A percentile compares a stretch with the other conserved stretches of the same genome.
These are phyloP conservation scores for Psilocybe mexicana DNA, from an alignment of 1,284 basidiomycete genomes.

Conservation along the genomic window DNA sequence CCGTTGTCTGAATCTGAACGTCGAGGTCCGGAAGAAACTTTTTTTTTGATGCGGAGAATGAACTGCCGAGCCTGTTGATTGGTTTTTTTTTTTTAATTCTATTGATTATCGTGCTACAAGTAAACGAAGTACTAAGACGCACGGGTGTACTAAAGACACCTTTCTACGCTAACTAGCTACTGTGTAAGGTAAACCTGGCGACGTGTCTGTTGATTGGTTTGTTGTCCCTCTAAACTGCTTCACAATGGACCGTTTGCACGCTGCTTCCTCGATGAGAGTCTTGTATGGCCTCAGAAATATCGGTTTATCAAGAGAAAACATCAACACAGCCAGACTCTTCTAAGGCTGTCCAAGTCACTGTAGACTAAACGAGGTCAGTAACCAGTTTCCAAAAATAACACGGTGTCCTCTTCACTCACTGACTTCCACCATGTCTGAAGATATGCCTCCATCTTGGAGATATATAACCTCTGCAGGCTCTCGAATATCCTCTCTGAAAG, in stretches of 20 bases:
- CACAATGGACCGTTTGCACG: not conserved
- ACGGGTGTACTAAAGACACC: too few relatives aligned
- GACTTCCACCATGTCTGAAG: slow-evolving; percentile 34
- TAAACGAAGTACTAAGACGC: too few relatives aligned
- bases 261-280: not conserved
- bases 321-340: not conserved
- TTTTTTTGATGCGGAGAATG: slow-evolving; percentile 10
- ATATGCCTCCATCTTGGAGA: slow-evolving; percentile 36
- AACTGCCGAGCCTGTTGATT: not conserved
- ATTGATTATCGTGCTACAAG: too few relatives aligned
- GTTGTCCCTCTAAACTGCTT: not conserved
- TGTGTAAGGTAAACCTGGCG: too few relatives aligned
- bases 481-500: slow-evolving; percentile 33
- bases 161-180: too few relatives aligned
- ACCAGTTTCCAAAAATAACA: slow-evolving; percentile 20
- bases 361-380: slow-evolving; percentile 2
- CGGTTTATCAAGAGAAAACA: not conserved
- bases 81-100: too few relatives aligned
- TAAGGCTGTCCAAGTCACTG: not conserved
- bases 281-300: not conserved
- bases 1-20: too few relatives aligned
- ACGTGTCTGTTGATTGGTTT: not conserved
- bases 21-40: not conserved
- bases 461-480: slow-evolving; percentile 33
- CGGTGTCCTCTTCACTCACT: slow-evolving; percentile 13